Evolutionary conservation across 1,284 basidiomycete species (phyloP).

Genomic region (Kalmanozyma brasiliensis): DNA sequence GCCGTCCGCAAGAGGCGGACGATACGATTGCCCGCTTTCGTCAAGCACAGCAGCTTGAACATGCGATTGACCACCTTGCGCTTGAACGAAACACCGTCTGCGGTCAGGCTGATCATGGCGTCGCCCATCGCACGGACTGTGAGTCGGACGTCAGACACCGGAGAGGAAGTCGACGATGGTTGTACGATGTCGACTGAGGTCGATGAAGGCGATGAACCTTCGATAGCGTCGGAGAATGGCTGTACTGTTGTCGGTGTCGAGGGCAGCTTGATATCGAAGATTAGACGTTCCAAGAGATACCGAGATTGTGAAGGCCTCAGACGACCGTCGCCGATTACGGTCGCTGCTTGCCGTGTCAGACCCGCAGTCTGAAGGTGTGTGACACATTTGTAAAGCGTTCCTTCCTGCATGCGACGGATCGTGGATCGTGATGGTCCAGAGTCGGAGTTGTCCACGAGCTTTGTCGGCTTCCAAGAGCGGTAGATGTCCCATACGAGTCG

Average conservation of each 20-base stretch:
- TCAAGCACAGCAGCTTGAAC: slow-evolving; percentile 28
- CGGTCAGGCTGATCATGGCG: slow-evolving; percentile 31
- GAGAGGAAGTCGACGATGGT: neutral
- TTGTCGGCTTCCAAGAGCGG: slow-evolving; percentile 9
- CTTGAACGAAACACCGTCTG: slow-evolving; percentile 31
- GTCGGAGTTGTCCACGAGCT: neutral
- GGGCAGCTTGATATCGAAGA: slow-evolving; percentile 23
- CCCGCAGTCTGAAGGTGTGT: slow-evolving; percentile 17
- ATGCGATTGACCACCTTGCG: slow-evolving; percentile 15
- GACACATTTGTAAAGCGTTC: slow-evolving; percentile 29
- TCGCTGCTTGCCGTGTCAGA: slow-evolving; percentile 27
- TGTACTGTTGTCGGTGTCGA: neutral
- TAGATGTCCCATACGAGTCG: slow-evolving; percentile 32
- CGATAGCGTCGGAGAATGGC: neutral
- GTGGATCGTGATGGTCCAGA: slow-evolving; percentile 6
- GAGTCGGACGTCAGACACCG: slow-evolving; percentile 21
- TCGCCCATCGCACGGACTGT: slow-evolving; percentile 21
- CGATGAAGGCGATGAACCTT: neutral
- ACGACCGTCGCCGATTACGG: slow-evolving; percentile 23
- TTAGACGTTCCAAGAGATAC: slow-evolving; percentile 31
- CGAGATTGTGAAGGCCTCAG: slow-evolving; percentile 47
- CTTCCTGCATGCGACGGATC: slow-evolving; percentile 28
- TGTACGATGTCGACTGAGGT: neutral
- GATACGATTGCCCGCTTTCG: slow-evolving; percentile 14
- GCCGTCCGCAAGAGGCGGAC: slow-evolving; percentile 26